Evolutionary conservation across 2,329 filamentous ascomycete species (phyloP), one percentile per base, ranked within the genome.

Genomic region (Microdochium trichocladiopsis): DNA sequence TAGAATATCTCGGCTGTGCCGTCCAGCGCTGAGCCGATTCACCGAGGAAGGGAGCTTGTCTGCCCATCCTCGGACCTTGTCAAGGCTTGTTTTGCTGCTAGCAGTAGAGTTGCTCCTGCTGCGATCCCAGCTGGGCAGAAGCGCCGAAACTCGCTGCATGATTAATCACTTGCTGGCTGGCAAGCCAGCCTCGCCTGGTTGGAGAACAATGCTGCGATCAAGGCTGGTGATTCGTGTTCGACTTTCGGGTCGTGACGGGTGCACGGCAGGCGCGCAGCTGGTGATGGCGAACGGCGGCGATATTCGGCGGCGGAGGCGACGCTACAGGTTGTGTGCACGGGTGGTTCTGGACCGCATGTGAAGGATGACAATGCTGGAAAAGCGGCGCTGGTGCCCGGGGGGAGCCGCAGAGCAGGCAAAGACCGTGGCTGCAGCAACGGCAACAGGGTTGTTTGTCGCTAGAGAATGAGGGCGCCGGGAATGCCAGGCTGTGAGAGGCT

Each of bases 1-100:
- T 63, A 93, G 93, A 23, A 87, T 84, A 66, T 95, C 89, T 25
- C 79, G 79, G 53, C 84, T 85, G 31, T 89, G 70, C 59, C 82
- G 62, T 28, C 62, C 84, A 66, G 88, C 86, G 51, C 82, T 85
- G 48, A 88, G 67, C 53, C 75, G 80, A 62, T 88, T 88, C 57
- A 87, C 79, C 3, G 86, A 84, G 36, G 82, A 76, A 54, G 84
- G 82, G 55, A 75, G 66, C 66, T 69, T 58, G 60, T 69, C 64
- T 58, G 72, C 68, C 73, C 74, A 76, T 49, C 70, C 69, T 53
- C 75, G 75, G 28, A 76, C 64, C 54, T 65, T 65, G 49, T 69
- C 64, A 59, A 63, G 56, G 37, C 65, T 66, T 49, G 55, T 71
- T 49, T 65, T 67, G 60, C 71, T 72, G 63, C 67, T 73, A 56